Percentiles rank a stretch among this genome's conserved stretches.
phyloP scores from a whole-genome alignment of 495 filamentous ascomycete genomes.

The Pseudevernia furfuracea region DNA sequence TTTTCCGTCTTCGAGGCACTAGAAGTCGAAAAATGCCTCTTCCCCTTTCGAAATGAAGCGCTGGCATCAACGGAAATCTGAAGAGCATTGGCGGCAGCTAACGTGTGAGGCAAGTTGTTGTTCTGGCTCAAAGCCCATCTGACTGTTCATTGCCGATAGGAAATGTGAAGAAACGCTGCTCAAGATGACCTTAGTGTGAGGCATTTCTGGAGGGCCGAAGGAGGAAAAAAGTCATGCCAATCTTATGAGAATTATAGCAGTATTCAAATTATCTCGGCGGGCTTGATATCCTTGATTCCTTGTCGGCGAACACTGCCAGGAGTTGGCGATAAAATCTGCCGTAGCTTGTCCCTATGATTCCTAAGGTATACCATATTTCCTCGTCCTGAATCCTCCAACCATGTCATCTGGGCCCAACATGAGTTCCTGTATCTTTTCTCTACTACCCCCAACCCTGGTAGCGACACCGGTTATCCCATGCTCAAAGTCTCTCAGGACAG shows the following conservation, averaged over 20 bases:
- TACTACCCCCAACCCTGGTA: conserved; percentile 55
- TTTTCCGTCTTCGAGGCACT: conserved; percentile 2
- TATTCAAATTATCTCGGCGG: neutral
- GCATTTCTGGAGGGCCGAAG: neutral
- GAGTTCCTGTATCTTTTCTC: conserved; percentile 63
- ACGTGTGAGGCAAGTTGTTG: neutral
- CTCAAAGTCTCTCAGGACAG: conserved; percentile 69
- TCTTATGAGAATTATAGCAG: neutral
- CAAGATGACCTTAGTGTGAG: neutral
- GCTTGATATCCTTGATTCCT: conserved; percentile 2
- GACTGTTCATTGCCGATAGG: neutral
- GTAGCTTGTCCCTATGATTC: neutral
- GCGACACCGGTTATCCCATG: conserved; percentile 70
- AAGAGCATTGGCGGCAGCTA: neutral
- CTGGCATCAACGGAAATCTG: neutral
- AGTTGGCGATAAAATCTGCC: neutral
- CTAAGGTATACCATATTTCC: conserved; percentile 6
- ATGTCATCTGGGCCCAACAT: conserved; percentile 41
- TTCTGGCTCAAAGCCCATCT: neutral
- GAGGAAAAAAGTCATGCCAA: neutral
- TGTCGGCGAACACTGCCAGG: neutral
- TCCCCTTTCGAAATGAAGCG: conserved; percentile 3
- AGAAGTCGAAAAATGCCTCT: conserved; percentile 10
- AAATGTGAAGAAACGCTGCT: neutral
- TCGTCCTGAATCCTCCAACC: conserved; percentile 1